Percentiles rank a stretch among this genome's conserved stretches.
Evolutionary conservation across 2,329 filamentous ascomycete species (phyloP).

Genomic region (Penicillium sp.): DNA sequence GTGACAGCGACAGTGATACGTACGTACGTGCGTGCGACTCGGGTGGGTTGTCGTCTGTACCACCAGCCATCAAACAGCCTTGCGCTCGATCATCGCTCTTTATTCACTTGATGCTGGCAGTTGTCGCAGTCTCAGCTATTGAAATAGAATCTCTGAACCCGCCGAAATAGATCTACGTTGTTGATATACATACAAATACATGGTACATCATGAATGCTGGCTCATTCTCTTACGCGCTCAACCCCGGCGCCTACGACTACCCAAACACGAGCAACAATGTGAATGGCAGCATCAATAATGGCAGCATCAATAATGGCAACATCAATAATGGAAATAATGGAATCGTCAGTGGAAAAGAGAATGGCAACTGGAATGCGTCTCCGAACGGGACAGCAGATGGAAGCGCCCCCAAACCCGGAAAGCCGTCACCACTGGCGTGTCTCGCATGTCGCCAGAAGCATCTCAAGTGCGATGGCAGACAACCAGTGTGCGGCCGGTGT

Average conservation of each 20-base stretch:
- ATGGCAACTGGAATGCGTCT: background rate
- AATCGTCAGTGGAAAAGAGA: background rate
- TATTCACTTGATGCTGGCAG: too few relatives aligned
- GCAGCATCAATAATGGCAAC: background rate
- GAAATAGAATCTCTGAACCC: too few relatives aligned
- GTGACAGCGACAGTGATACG: too few relatives aligned
- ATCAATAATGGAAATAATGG: background rate
- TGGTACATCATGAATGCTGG: conserved; percentile 5
- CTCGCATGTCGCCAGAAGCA: conserved; percentile 56
- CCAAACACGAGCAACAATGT: background rate
- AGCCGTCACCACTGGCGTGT: conserved; percentile 44
- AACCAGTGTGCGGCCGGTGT: conserved; percentile 65
- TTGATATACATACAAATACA: background rate
- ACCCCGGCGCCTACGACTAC: conserved; percentile 1
- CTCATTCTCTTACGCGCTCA: conserved; percentile 4
- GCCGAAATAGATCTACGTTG: too few relatives aligned
- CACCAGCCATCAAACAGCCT: background rate
- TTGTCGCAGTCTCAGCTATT: too few relatives aligned
- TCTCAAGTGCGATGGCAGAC: conserved; percentile 70
- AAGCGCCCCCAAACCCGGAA: conserved; percentile 22
- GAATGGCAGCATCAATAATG: background rate
- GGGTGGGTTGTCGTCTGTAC: background rate
- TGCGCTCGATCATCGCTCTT: background rate
- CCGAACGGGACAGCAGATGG: background rate
- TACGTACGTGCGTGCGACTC: background rate